Conservation (phyloP, 257 asterid species). For the Przewalskia tangutica region DNA sequence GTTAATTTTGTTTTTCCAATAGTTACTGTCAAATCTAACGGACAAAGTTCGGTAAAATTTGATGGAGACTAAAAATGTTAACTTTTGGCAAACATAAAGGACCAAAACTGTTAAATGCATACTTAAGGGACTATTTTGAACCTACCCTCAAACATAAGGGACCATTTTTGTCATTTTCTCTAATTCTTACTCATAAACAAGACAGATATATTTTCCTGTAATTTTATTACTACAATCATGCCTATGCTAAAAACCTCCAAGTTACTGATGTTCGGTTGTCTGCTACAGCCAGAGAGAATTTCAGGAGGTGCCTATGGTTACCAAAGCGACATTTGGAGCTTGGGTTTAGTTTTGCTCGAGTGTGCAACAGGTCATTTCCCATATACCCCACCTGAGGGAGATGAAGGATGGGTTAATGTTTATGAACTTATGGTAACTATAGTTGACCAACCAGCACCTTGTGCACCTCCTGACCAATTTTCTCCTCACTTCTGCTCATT, state of each 20-base stretch:
- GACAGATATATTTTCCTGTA: neutral
- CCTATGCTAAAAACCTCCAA: neutral
- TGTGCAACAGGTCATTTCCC: slow-evolving; percentile 84
- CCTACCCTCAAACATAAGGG: too few species aligned
- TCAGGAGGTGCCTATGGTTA: slow-evolving; percentile 64
- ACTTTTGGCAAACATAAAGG: too few species aligned
- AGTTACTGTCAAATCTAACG: too few species aligned
- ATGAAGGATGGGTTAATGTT: slow-evolving; percentile 72
- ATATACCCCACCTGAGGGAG: slow-evolving; percentile 75
- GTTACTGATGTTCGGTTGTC: neutral
- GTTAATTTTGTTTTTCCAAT: too few species aligned
- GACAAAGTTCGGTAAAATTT: too few species aligned
- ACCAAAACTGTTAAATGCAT: too few species aligned
- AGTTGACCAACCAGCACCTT: slow-evolving; percentile 75
- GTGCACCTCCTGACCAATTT: slow-evolving; percentile 67
- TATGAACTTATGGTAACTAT: slow-evolving; percentile 88
- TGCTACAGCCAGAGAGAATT: slow-evolving; percentile 87
- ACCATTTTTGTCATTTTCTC: too few species aligned
- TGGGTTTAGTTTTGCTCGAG: slow-evolving; percentile 88
- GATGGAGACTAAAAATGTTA: too few species aligned
- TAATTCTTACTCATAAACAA: neutral
- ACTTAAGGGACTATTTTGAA: too few species aligned
- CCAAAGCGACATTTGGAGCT: slow-evolving; percentile 93
- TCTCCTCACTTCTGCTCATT: slow-evolving; percentile 81
- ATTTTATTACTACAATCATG: neutral